Conservation (phyloP, 257 asterid genomes). For the Ehretia macrophylla region DNA sequence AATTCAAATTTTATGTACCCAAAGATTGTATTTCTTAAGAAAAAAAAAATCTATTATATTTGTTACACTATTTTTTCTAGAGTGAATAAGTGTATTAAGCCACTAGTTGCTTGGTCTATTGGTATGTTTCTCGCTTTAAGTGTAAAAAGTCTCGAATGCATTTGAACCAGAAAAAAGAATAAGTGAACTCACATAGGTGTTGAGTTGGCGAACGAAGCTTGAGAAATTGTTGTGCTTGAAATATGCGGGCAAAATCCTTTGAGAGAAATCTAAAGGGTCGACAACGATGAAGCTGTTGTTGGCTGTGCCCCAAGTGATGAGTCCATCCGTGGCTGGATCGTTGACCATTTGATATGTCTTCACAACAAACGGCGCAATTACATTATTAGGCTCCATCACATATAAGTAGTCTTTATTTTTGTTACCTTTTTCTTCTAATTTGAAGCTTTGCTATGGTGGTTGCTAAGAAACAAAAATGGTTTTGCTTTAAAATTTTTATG, state of each 20-base stretch:
- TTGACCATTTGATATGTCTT: slow-evolving; percentile 61
- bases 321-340: slow-evolving; percentile 35
- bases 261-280: slow-evolving; percentile 49
- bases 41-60: too few relatives aligned
- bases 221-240: slow-evolving; percentile 70
- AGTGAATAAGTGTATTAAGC: too few relatives aligned
- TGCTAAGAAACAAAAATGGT: too few relatives aligned
- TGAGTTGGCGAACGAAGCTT: slow-evolving; percentile 67
- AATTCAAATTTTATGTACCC: too few relatives aligned
- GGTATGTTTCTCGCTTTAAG: too few relatives aligned
- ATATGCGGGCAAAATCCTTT: slow-evolving; percentile 47
- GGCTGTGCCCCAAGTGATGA: slow-evolving; percentile 40
- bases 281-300: slow-evolving; percentile 43
- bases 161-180: too few relatives aligned
- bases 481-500: too few relatives aligned
- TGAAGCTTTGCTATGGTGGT: too few relatives aligned
- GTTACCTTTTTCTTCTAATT: not conserved
- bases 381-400: slow-evolving; percentile 33
- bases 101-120: too few relatives aligned
- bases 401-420: slow-evolving; percentile 6
- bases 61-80: too few relatives aligned
- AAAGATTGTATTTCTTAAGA: too few relatives aligned
- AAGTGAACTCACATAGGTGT: slow-evolving; percentile 59
- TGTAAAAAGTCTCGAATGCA: too few relatives aligned
- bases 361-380: slow-evolving; percentile 45